phyloP scores from a whole-genome alignment of 108 stramenopile genomes.

The Fragilariopsis cylindrus region DNA sequence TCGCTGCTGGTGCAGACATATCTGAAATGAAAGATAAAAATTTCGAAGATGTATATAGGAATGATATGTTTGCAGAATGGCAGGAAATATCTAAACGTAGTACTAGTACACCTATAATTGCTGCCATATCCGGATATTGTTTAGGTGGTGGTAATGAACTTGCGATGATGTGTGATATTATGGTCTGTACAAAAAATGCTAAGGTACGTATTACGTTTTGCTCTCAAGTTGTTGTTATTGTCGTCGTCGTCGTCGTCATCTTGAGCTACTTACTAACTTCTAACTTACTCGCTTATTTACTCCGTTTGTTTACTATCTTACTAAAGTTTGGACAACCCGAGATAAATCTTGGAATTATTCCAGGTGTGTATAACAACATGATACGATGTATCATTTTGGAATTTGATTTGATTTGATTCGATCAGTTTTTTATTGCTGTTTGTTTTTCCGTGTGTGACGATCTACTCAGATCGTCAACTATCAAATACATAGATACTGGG shows the following conservation, averaged over 20 bases:
- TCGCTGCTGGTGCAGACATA: constrained; percentile 98
- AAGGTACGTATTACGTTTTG: constrained; percentile 12
- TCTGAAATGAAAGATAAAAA: constrained; percentile 84
- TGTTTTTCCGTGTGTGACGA: too few relatives aligned
- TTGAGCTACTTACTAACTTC: background rate
- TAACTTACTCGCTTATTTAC: background rate
- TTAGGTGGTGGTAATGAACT: constrained; percentile 98
- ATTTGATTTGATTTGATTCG: too few relatives aligned
- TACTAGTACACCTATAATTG: constrained; percentile 73
- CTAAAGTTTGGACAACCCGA: constrained; percentile 96
- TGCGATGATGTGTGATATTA: constrained; percentile 99
- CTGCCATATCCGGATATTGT: constrained; percentile 97
- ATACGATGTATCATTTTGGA: too few relatives aligned
- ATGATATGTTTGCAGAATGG: constrained; percentile 95
- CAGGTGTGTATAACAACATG: constrained; percentile 39
- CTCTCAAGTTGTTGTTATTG: background rate
- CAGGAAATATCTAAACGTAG: constrained; percentile 78
- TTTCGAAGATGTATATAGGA: constrained; percentile 81
- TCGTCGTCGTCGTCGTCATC: background rate
- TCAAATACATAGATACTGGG: too few relatives aligned
- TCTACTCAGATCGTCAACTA: too few relatives aligned
- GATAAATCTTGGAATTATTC: constrained; percentile 96
- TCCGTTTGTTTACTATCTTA: constrained; percentile 33
- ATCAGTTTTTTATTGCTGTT: too few relatives aligned
- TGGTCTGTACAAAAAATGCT: constrained; percentile 47